phyloP scores from a whole-genome alignment of 352 stramenopile species.

The Phytophthora pseudosyringae region DNA sequence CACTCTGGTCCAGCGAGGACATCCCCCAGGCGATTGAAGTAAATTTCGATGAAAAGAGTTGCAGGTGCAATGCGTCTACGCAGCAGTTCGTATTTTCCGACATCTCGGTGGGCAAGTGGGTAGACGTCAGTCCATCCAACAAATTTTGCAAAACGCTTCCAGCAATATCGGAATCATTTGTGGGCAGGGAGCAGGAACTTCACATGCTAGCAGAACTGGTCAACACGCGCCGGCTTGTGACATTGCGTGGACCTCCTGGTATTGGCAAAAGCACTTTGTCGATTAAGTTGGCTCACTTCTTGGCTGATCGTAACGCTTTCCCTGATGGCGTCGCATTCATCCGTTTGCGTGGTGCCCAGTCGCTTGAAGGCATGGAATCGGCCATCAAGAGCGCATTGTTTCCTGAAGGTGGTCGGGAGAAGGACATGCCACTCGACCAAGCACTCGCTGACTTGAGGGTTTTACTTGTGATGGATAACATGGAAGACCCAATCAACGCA shows the following conservation, averaged over 20 bases:
- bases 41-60: constrained; percentile 51
- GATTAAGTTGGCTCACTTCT: constrained; percentile 74
- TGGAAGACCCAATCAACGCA: constrained; percentile 82
- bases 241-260: constrained; percentile 69
- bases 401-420: constrained; percentile 64
- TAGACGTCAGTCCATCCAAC: constrained; percentile 76
- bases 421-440: constrained; percentile 68
- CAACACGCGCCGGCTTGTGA: constrained; percentile 70
- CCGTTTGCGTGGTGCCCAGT: constrained; percentile 70
- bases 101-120: constrained; percentile 75
- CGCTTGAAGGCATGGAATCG: constrained; percentile 74
- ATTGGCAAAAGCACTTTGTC: constrained; percentile 85
- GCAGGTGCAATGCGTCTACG: constrained; percentile 57
- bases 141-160: constrained; percentile 75
- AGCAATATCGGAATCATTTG: constrained; percentile 68
- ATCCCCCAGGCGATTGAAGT: constrained; percentile 56
- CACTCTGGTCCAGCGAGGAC: constrained; percentile 38
- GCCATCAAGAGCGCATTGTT: constrained; percentile 75
- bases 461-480: constrained; percentile 83
- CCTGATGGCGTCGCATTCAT: constrained; percentile 79
- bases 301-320: constrained; percentile 76
- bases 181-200: constrained; percentile 77
- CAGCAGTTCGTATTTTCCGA: constrained; percentile 76
- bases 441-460: constrained; percentile 61
- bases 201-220: constrained; percentile 71